Percentiles rank a stretch among this genome's conserved stretches.
Evolutionary conservation across 495 filamentous ascomycete genomes (phyloP).

Genomic region (Xylaria cubensis): DNA sequence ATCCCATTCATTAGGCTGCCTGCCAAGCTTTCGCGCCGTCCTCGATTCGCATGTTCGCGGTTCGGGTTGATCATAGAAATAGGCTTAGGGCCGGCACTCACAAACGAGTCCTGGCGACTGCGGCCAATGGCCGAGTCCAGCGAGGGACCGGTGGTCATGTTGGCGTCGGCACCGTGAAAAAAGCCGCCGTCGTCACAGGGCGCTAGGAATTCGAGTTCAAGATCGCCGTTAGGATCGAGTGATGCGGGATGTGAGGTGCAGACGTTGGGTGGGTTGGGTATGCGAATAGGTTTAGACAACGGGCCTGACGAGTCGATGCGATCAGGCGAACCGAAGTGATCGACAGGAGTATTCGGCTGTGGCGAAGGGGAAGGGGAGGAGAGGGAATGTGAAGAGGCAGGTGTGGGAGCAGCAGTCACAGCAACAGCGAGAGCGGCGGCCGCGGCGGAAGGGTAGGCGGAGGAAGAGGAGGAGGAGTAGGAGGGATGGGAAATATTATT

Average conservation of each 20-base stretch:
- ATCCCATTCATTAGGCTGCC: conserved; percentile 90
- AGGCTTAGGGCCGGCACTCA: conserved; percentile 80
- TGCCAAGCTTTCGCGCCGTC: conserved; percentile 81
- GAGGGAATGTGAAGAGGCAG: conserved; percentile 43
- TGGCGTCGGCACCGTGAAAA: conserved; percentile 43
- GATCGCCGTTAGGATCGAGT: conserved; percentile 29
- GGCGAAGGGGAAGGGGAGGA: conserved; percentile 45
- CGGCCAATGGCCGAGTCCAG: conserved; percentile 61
- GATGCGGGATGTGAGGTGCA: conserved; percentile 39
- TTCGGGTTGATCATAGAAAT: conserved; percentile 82
- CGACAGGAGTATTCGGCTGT: conserved; percentile 51
- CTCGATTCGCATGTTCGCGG: conserved; percentile 67
- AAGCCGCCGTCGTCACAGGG: conserved; percentile 31
- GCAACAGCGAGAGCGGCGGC: conserved; percentile 31
- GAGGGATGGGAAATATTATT: conserved; percentile 34
- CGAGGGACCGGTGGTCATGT: conserved; percentile 67
- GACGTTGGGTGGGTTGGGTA: conserved; percentile 32
- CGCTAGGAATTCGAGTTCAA: conserved; percentile 26
- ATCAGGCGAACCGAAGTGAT: conserved; percentile 42
- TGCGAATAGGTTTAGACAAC: conserved; percentile 44
- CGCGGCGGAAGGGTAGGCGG: conserved; percentile 24
- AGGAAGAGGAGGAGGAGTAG: conserved; percentile 24
- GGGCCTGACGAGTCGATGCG: conserved; percentile 34
- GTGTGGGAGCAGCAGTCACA: conserved; percentile 39
- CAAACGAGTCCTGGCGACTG: conserved; percentile 75